Evolutionary conservation across 495 filamentous ascomycete genomes (phyloP), one percentile per base, ranked within the genome.

Genomic region (Hyaloscypha variabilis): DNA sequence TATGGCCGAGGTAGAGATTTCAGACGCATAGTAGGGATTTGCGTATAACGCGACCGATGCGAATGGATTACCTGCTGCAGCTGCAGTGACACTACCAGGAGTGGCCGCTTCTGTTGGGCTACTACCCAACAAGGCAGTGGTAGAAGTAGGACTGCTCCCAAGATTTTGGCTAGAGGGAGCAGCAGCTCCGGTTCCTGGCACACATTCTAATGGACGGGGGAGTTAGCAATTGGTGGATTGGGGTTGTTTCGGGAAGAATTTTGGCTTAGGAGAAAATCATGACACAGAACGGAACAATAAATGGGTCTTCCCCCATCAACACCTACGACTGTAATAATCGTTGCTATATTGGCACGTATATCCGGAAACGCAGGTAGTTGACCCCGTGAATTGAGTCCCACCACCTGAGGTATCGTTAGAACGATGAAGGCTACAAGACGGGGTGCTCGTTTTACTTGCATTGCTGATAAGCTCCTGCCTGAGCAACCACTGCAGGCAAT

Each of bases 1-100:
- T 8, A 86, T 75, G 4, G 82, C 83, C 1, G 73, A 71, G 49
- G 67, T 74, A 8, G 73, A 75, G 26, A 86, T 79, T 67, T 86
- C 82, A n/a, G 83, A 83, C 24, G 80, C 76, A 69, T 86, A 85
- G 75, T 81, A 83, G 3, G 81, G 77, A 72, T 86, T 85, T 23
- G 78, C 77, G 67, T 82, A 85, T 49, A 80, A 75, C 60, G 80
- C 75, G 58, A 80, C 77, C 1, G 80, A 81, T 13, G 69, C 59
- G 72, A 84, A 85, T 1, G 80, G 82, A 67, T 86, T 86, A 0
- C 76, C 78, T 11, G 71, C 71, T 69, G 62, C 71, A 69, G n/a
- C 52, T 14, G 51, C 63, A 6, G 66, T 68, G 5, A 66, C 64
- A n/a, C 26, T 31, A 6, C 42, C 60, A 56, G 71, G 64, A 49